Evolutionary conservation across 108 stramenopile species (phyloP), one percentile per base, ranked within the genome.

Genomic region (Discostella stelligeroides): DNA sequence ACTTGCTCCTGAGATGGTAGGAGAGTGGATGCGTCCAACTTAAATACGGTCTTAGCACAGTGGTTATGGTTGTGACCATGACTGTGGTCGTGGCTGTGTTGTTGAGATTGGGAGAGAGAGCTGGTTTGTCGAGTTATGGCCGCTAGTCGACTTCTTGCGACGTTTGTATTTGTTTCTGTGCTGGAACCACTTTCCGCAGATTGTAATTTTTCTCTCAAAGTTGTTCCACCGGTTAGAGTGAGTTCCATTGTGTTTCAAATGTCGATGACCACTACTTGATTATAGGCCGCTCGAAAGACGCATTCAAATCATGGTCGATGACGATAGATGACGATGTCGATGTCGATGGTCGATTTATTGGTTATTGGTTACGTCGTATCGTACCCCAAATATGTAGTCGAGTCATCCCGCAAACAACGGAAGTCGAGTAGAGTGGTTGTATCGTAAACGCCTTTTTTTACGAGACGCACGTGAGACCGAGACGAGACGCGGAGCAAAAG

Each of bases 151-250:
- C 21, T 51, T 24, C 43, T 7, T 11, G 39, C 7, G 62, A 29
- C 15, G 18, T 17, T 9, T 11, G 21, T 65, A 23, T 14, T 65
- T 18, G 29, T 37, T 28, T 34, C 10, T 58, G 21, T 13, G 30
- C 11, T 17, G 48, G 14, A 24, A 29, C 9, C 38, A 48, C 27
- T 62, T 29, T 48, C 37, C 49, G 39, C n/a, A n/a, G n/a, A 40
- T 7, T 38, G 38, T 8, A 40, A 17, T 12, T 47, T 48, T 37
- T 81, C 54, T 23, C 77, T 66, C 25, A 74, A 48, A n/a, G 84
- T 66, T 8, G 87, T 84, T 10, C 77, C 90, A 60, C 90, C 90
- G 7, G 90, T 91, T 39, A 91, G 58, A 25, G 87, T 91, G 39
- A 91, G 66, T 68, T 88, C 84, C 71, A 86, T 80, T 58, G 50